Evolutionary conservation across 495 filamentous ascomycete species (phyloP), one percentile per base, ranked within the genome.

Genomic region (Trypethelium eluteriae): DNA sequence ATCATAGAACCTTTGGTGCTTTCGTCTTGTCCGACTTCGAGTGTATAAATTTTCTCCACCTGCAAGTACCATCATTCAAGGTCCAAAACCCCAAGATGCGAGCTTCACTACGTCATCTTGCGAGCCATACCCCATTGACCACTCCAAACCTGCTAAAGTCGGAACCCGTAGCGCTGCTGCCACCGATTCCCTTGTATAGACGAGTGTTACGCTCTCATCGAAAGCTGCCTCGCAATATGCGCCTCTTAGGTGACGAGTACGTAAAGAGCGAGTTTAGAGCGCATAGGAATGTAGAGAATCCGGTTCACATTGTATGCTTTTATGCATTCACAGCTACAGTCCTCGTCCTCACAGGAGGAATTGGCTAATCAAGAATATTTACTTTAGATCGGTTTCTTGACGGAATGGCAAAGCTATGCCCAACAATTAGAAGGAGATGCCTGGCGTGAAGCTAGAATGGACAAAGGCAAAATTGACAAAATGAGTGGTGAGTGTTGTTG

Each of bases 361-460:
- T 38, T 18, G 14, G 12, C 62, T 39, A 16, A 18, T 34, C 18
- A 16, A 38, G 1, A 11, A 10, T 62, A 34, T 32, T 41, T 44
- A 10, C 62, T 64, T 11, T 16, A 96, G 92, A 89, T 97, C 69
- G 94, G 94, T 2, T 98, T 98, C 74, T 80, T 98, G 71, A 93
- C 89, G 0, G 92, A 97, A 77, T 98, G 94, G 94, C 94, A 98
- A 74, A 75, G 89, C 39, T 98, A 98, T 73, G 93, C 90, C 10
- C 93, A 98, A 75, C 84, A 88, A 70, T 73, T 99, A 18, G 94
- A 98, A 71, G 92, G 92, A 0, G 88, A 95, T 50, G 75, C 81
- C 0, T 97, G 94, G 93, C 77, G 78, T 44, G 92, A 86, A 0
- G 91, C 87, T 66, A 89, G 85, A 71, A 74, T 96, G 74, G 92